A percentile compares a stretch with the other conserved stretches of the same genome.
Conservation (phyloP, 306 rosid genomes). For the Vigna hirtella region DNA sequence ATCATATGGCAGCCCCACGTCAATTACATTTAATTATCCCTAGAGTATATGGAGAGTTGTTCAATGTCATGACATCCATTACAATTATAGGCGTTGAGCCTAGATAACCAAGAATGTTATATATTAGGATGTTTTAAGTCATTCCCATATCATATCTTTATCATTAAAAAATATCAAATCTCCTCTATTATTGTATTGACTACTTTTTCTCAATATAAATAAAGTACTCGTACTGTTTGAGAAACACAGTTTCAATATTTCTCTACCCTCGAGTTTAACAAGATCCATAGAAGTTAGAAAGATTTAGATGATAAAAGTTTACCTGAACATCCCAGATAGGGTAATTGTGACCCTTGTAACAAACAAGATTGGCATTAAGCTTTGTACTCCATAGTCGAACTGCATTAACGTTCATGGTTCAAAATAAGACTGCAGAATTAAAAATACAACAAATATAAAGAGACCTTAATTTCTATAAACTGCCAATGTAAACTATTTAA, state of each 20-base stretch:
- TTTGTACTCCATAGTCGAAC: constrained; percentile 82
- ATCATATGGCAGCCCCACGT: neutral
- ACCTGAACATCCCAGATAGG: constrained; percentile 94
- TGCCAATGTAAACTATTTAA: too few relatives aligned
- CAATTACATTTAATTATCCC: neutral
- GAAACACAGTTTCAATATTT: too few relatives aligned
- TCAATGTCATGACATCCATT: neutral
- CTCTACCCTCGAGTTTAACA: too few relatives aligned
- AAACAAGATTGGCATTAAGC: constrained; percentile 78
- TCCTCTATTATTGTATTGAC: too few relatives aligned
- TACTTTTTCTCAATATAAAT: too few relatives aligned
- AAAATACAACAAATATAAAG: neutral
- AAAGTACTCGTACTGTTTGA: too few relatives aligned
- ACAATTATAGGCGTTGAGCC: too few relatives aligned
- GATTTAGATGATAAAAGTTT: constrained; percentile 29
- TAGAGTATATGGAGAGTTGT: neutral
- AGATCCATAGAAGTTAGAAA: constrained; percentile 18
- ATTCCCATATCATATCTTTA: too few relatives aligned
- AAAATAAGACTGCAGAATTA: neutral
- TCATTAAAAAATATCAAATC: too few relatives aligned
- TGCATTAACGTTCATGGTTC: constrained; percentile 45
- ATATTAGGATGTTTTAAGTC: too few relatives aligned
- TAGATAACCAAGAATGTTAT: too few relatives aligned
- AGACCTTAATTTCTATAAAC: too few relatives aligned
- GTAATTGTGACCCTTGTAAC: constrained; percentile 90